Base-by-base conservation (phyloP, 169 alveolate genomes). In the Sarcocystis neurona region DNA sequence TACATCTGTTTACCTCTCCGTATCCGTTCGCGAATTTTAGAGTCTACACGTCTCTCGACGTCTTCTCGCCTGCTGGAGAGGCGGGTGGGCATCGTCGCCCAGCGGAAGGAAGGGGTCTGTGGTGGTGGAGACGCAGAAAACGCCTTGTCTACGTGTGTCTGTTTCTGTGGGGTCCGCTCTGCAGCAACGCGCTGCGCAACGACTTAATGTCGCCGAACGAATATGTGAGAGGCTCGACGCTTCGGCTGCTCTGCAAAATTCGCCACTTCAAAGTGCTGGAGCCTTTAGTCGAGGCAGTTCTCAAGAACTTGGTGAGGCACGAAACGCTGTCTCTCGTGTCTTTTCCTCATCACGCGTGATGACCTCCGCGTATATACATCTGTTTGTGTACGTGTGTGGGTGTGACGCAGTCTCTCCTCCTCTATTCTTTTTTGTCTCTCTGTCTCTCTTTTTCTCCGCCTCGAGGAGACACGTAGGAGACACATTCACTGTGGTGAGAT, bases 191-290 rank as follows among this genome's bases (percentile, higher is more conserved):
- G 37, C 87, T 97, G 84, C 89, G 99, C 82, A 96, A 96, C 78
- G 99, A 97, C 88, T 89, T 97, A 50, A 95, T 96, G 68, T 96
- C 96, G 84, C 97, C 99, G 2, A 97, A 97, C 88, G 99, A 97
- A 84, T 97, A 94, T 88, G 94, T 97, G 44, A 88, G 99, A 86
- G 99, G 99, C 15, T 92, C 98, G 68, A 97, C 99, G 23, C 91
- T 97, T 30, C 94, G 98, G 84, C 95, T 97, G 75, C 94, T 97
- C 46, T 93, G 98, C 47, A 96, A 97, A 90, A 94, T 90, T 34
- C 77, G 88, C 39, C 94, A 95, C 74, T 93, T 92, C 58, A 97
- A 96, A 48, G 92, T 97, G 37, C 92, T 97, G 84, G 98, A 97
- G 88, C 97, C 97, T 78, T 91, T 97, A 37, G 86, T 95, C 50